These are phyloP conservation scores for Aspergillus sojae DNA, from an alignment of 2,329 filamentous ascomycete genomes.

Conservation along the genomic window DNA sequence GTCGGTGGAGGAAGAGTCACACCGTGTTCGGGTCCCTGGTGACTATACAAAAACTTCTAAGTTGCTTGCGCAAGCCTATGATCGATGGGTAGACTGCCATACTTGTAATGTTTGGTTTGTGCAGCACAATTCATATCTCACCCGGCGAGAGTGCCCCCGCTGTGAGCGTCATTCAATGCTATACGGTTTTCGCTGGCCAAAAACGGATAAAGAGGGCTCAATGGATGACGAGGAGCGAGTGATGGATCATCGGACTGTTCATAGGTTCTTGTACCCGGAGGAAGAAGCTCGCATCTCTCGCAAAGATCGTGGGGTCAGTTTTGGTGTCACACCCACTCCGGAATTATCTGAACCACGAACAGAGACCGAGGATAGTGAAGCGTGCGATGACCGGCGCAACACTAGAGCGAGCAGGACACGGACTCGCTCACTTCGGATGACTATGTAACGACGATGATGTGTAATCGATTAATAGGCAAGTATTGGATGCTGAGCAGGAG, in stretches of 20 bases:
- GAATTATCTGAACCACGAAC: constrained; percentile 42
- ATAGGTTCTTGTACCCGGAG: constrained; percentile 75
- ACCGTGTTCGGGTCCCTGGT: no score
- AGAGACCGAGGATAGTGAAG: constrained; percentile 42
- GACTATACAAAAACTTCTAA: no score
- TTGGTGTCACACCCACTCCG: constrained; percentile 39
- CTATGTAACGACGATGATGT: constrained; percentile 32
- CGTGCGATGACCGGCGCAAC: constrained; percentile 36
- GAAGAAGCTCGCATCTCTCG: constrained; percentile 59
- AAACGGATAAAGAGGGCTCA: constrained; percentile 61
- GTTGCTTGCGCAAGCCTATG: no score
- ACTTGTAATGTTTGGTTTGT: no score
- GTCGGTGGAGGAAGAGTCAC: no score
- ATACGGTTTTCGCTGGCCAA: no score
- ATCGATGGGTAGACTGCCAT: no score
- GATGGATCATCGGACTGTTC: constrained; percentile 82
- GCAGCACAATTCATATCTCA: no score
- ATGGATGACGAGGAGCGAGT: constrained; percentile 70
- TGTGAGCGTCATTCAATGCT: no score
- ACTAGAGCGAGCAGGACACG: constrained; percentile 39
- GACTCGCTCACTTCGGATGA: constrained; percentile 37
- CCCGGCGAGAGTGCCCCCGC: no score
- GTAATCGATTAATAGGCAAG: constrained; percentile 3
- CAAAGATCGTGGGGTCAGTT: constrained; percentile 41
- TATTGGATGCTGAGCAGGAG: constrained; percentile 6